Evolutionary conservation across 352 stramenopile species (phyloP).

Genomic region (Phytophthora pistaciae): DNA sequence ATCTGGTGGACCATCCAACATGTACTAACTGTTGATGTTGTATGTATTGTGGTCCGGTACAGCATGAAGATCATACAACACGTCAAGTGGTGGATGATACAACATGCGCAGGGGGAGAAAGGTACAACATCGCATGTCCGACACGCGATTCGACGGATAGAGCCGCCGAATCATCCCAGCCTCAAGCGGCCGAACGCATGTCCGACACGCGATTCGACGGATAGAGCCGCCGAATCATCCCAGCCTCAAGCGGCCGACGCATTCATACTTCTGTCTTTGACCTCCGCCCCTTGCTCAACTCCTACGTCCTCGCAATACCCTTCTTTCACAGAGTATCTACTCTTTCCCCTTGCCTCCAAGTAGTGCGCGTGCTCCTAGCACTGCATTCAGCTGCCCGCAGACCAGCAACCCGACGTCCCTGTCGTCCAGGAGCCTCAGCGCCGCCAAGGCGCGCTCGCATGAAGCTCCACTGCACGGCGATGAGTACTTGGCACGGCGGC

Average conservation of each 20-base stretch:
- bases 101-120: neutral
- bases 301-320: too few relatives aligned
- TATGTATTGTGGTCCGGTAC: neutral
- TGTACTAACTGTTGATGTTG: constrained; percentile 1
- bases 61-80: neutral
- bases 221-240: neutral
- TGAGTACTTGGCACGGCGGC: too few relatives aligned
- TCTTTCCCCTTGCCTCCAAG: too few relatives aligned
- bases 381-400: too few relatives aligned
- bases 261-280: too few relatives aligned
- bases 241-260: neutral
- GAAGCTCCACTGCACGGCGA: too few relatives aligned
- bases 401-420: too few relatives aligned
- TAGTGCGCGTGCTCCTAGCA: too few relatives aligned
- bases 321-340: too few relatives aligned
- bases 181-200: neutral
- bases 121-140: neutral
- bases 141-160: neutral
- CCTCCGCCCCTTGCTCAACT: too few relatives aligned
- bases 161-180: neutral
- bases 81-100: neutral
- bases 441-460: too few relatives aligned
- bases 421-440: too few relatives aligned
- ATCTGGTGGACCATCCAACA: neutral
- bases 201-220: neutral